Evolutionary conservation across 2,329 filamentous ascomycete genomes (phyloP).

Genomic region (Tolypocladium ophioglossoides): DNA sequence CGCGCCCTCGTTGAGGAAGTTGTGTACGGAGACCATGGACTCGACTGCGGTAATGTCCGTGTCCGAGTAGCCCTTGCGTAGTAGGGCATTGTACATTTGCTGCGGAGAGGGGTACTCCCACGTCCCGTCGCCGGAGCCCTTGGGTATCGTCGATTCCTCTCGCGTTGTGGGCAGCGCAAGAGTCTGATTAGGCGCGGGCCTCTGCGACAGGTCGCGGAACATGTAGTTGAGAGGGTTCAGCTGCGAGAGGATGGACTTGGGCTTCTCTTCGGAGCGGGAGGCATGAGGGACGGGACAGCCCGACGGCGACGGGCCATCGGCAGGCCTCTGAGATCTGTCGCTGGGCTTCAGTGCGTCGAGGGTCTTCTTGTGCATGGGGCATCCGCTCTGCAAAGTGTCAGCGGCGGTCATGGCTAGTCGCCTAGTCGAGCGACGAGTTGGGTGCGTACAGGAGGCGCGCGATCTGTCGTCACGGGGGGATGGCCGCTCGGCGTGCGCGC

Average conservation of each 20-base stretch:
- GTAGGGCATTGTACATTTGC: conserved; percentile 98
- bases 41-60: conserved; percentile 90
- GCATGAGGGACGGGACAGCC: conserved; percentile 37
- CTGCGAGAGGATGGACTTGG: conserved; percentile 40
- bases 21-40: conserved; percentile 95
- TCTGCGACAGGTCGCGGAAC: conserved; percentile 78
- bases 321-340: conserved; percentile 11
- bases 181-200: conserved; percentile 61
- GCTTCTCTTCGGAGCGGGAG: conserved; percentile 18
- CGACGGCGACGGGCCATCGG: conserved; percentile 18
- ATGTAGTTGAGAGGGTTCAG: conserved; percentile 82
- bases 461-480: conserved; percentile 14
- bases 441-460: conserved; percentile 16
- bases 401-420: background rate
- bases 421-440: conserved; percentile 8
- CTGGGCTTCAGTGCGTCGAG: conserved; percentile 33
- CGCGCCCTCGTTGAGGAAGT: conserved; percentile 94
- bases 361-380: conserved; percentile 47
- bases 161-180: conserved; percentile 67
- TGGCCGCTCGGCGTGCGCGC: conserved; percentile 22
- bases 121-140: conserved; percentile 63
- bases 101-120: conserved; percentile 99
- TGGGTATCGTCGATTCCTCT: conserved; percentile 85
- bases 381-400: conserved; percentile 32
- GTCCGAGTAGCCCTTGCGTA: conserved; percentile 92